Evolutionary conservation across 2,329 filamentous ascomycete genomes (phyloP).

Genomic region (Ceratocystis alfenasii): DNA sequence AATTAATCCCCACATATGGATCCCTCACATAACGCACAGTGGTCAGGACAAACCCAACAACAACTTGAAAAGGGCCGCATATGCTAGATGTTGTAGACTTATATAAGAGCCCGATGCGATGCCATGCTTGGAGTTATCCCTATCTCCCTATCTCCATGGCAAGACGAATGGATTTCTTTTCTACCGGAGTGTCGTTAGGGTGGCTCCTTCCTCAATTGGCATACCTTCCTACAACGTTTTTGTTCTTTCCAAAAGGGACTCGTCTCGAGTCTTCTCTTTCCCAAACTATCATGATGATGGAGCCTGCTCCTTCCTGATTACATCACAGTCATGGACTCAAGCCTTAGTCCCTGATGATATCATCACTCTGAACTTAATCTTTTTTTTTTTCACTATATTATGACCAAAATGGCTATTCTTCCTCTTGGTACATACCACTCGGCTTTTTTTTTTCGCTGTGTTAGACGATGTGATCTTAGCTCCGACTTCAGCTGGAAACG

Average conservation of each 20-base stretch:
- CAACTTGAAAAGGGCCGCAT: background rate
- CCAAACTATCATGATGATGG: background rate
- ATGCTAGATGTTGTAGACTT: background rate
- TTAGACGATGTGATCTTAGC: no score
- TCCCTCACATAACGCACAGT: background rate
- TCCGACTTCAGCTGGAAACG: no score
- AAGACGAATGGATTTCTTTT: background rate
- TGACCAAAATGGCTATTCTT: no score
- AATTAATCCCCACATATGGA: background rate
- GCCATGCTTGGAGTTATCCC: background rate
- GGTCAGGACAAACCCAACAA: background rate
- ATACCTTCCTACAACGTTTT: background rate
- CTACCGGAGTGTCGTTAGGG: background rate
- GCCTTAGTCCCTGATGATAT: no score
- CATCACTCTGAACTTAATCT: no score
- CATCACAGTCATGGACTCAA: no score
- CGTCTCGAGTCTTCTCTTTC: no score
- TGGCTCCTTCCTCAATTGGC: background rate
- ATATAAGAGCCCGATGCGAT: background rate
- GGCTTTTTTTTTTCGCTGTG: no score
- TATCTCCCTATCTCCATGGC: no score
- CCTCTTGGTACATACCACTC: no score
- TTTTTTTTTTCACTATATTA: no score
- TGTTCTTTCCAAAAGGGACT: background rate
- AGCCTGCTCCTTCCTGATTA: no score